Percentiles rank a stretch among this genome's conserved stretches.
phyloP scores from a whole-genome alignment of 2,329 filamentous ascomycete species.

The Cercospora beticola region DNA sequence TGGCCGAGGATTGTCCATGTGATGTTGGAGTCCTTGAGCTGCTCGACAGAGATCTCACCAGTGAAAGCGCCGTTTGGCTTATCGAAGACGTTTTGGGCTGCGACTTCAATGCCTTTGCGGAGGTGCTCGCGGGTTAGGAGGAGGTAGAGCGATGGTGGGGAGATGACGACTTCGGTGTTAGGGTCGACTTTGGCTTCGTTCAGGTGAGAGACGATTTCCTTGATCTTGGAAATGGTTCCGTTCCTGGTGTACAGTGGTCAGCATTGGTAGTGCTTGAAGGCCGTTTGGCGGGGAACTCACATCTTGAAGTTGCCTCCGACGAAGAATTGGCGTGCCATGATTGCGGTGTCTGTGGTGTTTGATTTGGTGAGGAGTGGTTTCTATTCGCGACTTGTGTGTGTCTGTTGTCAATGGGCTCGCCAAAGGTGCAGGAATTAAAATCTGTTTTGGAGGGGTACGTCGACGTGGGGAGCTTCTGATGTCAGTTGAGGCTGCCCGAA shows the following conservation, averaged over 20 bases:
- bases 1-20: constrained; percentile 91
- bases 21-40: constrained; percentile 86
- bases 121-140: constrained; percentile 78
- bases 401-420: background rate
- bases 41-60: constrained; percentile 88
- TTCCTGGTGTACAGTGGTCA: constrained; percentile 64
- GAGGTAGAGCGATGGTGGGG: constrained; percentile 88
- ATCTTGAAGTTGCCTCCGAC: constrained; percentile 87
- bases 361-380: background rate
- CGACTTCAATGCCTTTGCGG: constrained; percentile 74
- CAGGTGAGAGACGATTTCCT: constrained; percentile 83
- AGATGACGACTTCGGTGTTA: constrained; percentile 87
- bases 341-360: constrained; percentile 28
- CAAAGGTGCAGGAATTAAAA: background rate
- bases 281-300: constrained; percentile 52
- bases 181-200: constrained; percentile 80
- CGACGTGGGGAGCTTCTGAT: constrained; percentile 7
- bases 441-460: constrained; percentile 3
- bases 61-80: constrained; percentile 89
- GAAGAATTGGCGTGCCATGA: constrained; percentile 46
- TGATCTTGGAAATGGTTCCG: constrained; percentile 64
- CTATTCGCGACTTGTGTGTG: background rate
- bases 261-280: constrained; percentile 8
- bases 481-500: background rate
- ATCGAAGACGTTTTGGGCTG: constrained; percentile 95